Evolutionary conservation across 2,329 filamentous ascomycete genomes (phyloP), one percentile per base, ranked within the genome.

Genomic region (Akanthomyces uredinophilus): DNA sequence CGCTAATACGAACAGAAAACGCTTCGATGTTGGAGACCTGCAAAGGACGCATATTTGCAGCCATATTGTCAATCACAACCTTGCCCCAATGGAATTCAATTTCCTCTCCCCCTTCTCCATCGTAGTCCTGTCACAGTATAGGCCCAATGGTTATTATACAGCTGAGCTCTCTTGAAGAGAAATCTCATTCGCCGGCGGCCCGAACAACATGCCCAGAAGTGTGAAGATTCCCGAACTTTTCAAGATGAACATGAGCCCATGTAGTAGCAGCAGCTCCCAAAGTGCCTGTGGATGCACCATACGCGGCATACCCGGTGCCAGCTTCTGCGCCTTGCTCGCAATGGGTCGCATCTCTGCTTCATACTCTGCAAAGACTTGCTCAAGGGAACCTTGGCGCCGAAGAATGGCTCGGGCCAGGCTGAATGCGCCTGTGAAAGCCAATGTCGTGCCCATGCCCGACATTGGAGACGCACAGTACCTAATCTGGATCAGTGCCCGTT

Each of bases 391-490:
- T 0, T 65, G 64, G 24, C 69, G 64, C 13, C 64, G 64, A 14
- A 64, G 61, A n/a, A 81, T 70, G 52, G 79, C 78, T 2, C 81
- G 79, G 0, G 81, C 82, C 1, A 85, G 74, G 0, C 81, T 71
- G 65, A 83, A 83, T 1, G 80, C 82, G 2, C 77, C 77, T 1
- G 77, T 67, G 24, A 84, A 64, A 2, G 78, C 78, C 4, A 76
- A 65, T 3, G 74, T 77, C 2, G 79, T 82, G 16, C 81, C 81
- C 72, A 81, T 77, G 0, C 82, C 82, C 0, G 78, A 79, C 7
- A 78, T 64, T 2, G 77, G 75, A 0, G 78, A 78, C 0, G 79
- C 78, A 24, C 74, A 77, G 65, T 79, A 79, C 1, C 67, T 68
- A 32, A 8, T 27, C 22, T 22, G 4, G 7, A 3, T 55, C 52